Percentiles rank a stretch among this genome's conserved stretches.
Evolutionary conservation across 768 basidiomycete genomes (phyloP).

Genomic region (Rhizopogon roseolus): DNA sequence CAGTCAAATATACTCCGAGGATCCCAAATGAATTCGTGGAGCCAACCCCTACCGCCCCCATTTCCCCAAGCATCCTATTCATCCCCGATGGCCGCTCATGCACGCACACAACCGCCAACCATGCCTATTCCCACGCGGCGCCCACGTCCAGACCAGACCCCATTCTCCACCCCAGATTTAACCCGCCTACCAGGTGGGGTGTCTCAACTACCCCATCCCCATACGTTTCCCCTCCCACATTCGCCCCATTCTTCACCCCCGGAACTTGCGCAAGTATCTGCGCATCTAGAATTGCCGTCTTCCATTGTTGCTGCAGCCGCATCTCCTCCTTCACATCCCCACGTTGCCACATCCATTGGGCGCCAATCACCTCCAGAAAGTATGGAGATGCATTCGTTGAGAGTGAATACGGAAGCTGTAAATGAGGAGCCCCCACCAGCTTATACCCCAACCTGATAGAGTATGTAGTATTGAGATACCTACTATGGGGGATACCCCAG

Average conservation of each 20-base stretch:
- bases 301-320: not conserved
- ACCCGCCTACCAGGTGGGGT: not conserved
- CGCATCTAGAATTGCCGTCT: not conserved
- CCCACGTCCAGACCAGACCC: not conserved
- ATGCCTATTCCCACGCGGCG: not conserved
- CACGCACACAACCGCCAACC: not conserved
- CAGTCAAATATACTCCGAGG: not conserved
- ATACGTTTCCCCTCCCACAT: not conserved
- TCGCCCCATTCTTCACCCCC: not conserved
- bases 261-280: not conserved
- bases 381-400: slow-evolving; percentile 3
- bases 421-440: slow-evolving; percentile 20
- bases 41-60: not conserved
- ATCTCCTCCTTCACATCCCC: not conserved
- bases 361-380: not conserved
- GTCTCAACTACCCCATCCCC: not conserved
- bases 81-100: not conserved
- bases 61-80: not conserved
- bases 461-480: not conserved
- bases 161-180: not conserved
- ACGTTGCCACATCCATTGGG: not conserved
- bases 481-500: not conserved
- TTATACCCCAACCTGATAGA: slow-evolving; percentile 17
- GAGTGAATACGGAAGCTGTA: slow-evolving; percentile 11
- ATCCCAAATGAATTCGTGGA: not conserved